Evolutionary conservation across 768 basidiomycete species (phyloP), one percentile per base, ranked within the genome.

Genomic region (Chlorophyllum brunneum): DNA sequence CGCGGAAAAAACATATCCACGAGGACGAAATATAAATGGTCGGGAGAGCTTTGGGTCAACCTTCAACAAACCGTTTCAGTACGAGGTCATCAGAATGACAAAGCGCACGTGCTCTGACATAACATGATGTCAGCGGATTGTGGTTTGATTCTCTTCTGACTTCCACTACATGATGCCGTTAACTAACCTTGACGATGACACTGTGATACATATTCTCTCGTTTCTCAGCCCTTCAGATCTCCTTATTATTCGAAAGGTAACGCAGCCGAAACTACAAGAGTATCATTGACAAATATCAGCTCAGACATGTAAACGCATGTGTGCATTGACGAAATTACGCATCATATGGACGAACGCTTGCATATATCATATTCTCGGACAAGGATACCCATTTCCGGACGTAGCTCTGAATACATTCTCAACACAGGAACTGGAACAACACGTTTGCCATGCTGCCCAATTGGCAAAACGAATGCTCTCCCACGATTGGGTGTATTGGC

Each of bases 261-360:
- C 42, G 67, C 33, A 27, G 5, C 11, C n/a, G 31, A 34, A 24
- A 27, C 18, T 7, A 37, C 16, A 9, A 5, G 22, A 20, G 20
- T 48, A 29, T 26, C 34, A 13, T 18, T 48, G 18, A 40, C 42
- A 37, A 43, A 27, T 13, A n/a, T 31, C 24, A 49, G 30, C 4
- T 56, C n/a, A 85, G 82, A 76, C 75, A 48, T 86, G 78, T 56
- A 77, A 65, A 57, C 70, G 71, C n/a, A 59, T 86, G 26, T 59
- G 62, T 33, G 48, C 58, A 8, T 54, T 83, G n/a, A 77, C 80
- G 1, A 64, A 61, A 5, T 67, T 78, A 22, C 78, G 75, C 40
- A 71, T 77, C 51, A 74, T 86, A 10, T 87, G 85, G 85, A 71
- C 70, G 13, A 75, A 75, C 38, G 77, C 75, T 15, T 79, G 75